Base-by-base conservation (phyloP, 23 red algal genomes). In the Agarophyton chilense region DNA sequence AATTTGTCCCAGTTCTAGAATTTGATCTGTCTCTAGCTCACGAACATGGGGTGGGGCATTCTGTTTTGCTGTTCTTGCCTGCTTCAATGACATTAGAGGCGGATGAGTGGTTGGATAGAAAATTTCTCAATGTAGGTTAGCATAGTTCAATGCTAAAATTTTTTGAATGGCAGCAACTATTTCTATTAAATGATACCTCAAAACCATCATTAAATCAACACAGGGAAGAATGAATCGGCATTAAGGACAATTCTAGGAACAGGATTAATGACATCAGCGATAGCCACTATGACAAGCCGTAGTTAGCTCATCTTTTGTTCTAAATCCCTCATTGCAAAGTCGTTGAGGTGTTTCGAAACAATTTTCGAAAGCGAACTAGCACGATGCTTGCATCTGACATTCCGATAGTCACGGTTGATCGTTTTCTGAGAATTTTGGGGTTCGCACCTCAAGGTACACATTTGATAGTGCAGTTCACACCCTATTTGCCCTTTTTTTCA, bases 381-480 rank as follows among this genome's bases (percentile, higher is more conserved):
- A 86, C 31, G 81, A 64, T 0, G 91, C 72, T 66, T 81, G 81
- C 66, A 86, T 47, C 11, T 78, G 80, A 60, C 87, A 94, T 52
- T 94, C 91, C 7, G 52, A 79, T 34, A 94, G 26, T 81, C 91
- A 94, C 45, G 70, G 41, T 6, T 81, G 82, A 22, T 81, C 91
- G 38, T 62, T 33, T 47, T 79, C 57, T 29, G 70, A 28, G 8
- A 72, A 38, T 24, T 89, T 78, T 31, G 33, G 38, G 32, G 44
- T 47, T 26, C 62, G 91, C 4, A 94, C 74, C 39, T 94, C 91
- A 11, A 94, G 91, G 31, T 86, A 76, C 81, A 85, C 72, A 53
- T 94, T 94, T 18, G 91, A 86, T 21, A 94, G 52, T 55, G 87
- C 39, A 9, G 91, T 94, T 4, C 68, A 70, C 24, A 87, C 44